Evolutionary conservation across 108 stramenopile genomes (phyloP).

Genomic region (Ochromonas danica): DNA sequence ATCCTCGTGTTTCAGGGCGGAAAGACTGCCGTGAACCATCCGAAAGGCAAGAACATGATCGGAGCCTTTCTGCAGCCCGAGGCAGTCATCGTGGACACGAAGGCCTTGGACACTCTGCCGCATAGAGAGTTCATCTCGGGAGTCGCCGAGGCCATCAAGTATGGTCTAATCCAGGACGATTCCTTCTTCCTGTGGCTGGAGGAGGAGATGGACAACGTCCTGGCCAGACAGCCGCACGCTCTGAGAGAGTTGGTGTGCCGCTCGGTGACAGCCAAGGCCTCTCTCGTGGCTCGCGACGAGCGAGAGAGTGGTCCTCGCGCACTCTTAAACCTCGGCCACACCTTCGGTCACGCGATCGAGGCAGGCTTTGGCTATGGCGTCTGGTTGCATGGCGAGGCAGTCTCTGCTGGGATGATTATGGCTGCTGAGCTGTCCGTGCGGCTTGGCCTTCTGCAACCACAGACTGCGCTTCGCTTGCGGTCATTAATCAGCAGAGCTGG

Average conservation of each 20-base stretch:
- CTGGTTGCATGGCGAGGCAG: constrained; percentile 94
- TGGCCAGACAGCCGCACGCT: constrained; percentile 70
- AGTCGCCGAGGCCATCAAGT: constrained; percentile 90
- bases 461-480: constrained; percentile 43
- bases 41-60: constrained; percentile 96
- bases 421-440: constrained; percentile 81
- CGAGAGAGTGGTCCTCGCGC: constrained; percentile 85
- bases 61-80: constrained; percentile 97
- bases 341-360: constrained; percentile 98
- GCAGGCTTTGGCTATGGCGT: constrained; percentile 85
- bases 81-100: constrained; percentile 76
- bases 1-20: too few relatives aligned
- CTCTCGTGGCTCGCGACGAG: constrained; percentile 91
- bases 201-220: constrained; percentile 69
- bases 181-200: constrained; percentile 91
- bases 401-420: constrained; percentile 91
- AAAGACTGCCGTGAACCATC: constrained; percentile 96
- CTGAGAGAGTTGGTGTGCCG: constrained; percentile 75
- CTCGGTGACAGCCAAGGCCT: constrained; percentile 90
- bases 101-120: constrained; percentile 75
- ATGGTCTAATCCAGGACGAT: constrained; percentile 81
- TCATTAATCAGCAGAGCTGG: constrained; percentile 37
- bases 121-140: constrained; percentile 88
- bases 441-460: constrained; percentile 78
- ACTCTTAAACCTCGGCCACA: constrained; percentile 95